Base-by-base conservation (phyloP, 352 stramenopile genomes). In the Globisporangium paddicum region DNA sequence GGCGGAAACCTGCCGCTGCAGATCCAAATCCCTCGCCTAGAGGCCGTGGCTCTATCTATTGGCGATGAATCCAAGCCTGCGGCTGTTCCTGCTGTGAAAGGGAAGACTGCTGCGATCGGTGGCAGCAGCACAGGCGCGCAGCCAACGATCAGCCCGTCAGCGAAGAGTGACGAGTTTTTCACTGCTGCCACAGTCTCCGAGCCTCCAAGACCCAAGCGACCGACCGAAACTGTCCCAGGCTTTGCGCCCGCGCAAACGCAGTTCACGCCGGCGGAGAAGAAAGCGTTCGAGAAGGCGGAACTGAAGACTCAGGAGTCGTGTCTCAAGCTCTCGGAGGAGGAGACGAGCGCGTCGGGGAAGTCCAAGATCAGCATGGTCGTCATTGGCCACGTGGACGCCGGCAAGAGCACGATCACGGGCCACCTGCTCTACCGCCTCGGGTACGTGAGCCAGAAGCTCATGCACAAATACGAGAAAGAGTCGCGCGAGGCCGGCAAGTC, bases 391-490 rank as follows among this genome's bases (percentile, higher is more conserved):
- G 97, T 99, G 14, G 97, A 99, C 74, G 91, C 94, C 3, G 97
- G 97, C 32, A 99, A 99, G 81, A 98, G 90, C 45, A 99, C 97
- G 1, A 87, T 99, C 61, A 99, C 96, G 46, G 97, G 97, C 1
- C 96, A 98, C 58, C 75, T 99, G 66, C 77, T 99, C 16, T 92
- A 96, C 63, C 79, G 94, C 34, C 69, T 97, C 0, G 86, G 89
- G 44, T 93, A 96, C 70, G 86, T 97, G 62, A 92, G 73, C 70
- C 76, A 92, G 64, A 73, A 79, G 34, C 68, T 89, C 28, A 90
- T 97, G 77, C 89, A 96, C 73, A 97, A 97, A 74, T 96, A 93
- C 60, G 85, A 95, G 61, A 96, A 95, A 58, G 87, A 97, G 58
- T 91, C 91, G 5, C 75, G 84, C 19, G 81, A 97, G 54, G 77